Base-by-base conservation (phyloP, 2,329 filamentous ascomycete genomes). In the Fusarium goolgardi region DNA sequence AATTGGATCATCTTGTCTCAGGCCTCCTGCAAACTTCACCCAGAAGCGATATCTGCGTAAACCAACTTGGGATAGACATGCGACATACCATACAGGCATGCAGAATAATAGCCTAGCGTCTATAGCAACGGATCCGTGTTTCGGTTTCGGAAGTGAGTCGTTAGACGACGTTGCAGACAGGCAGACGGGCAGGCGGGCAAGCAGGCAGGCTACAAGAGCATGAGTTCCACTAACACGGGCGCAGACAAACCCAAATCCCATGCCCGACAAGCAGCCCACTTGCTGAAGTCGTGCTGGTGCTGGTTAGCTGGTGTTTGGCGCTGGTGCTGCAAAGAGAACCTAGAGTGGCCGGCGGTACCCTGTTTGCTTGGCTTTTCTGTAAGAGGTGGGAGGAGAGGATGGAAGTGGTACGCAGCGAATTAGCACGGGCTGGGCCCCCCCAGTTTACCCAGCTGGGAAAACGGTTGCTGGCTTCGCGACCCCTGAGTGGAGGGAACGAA, bases 131-230 rank as follows among this genome's bases (percentile, higher is more conserved):
- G 34, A 56, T 29, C 31, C 34, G 53, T 65, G 55, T 61, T 68
- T 67, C 50, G 49, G 65, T 61, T 67, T 65, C 25, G 53, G 65
- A 63, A 62, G 53, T 58, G 50, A 58, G 56, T 66, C 43, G 41
- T 52, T 40, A 57, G 67, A 60, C 68, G 65, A 73, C 70, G 63
- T 72, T 70, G 70, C 66, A 66, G 21, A 21, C 39, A 18, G 70
- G 70, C 63, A 65, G 70, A 70, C 65, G 59, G 21, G 40, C 39
- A 18, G 70, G 70, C 63, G 63, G 70, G 70, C 65, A 62, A 70
- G 67, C 66, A 61, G 70, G 70, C 60, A 61, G 63, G 40, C 58
- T 44, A 41, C 52, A 46, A 47, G 67, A 71, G 55, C 46, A 65
- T 49, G 40, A 51, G 59, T 65, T 47, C 64, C 55, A 53, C 65